These are phyloP conservation scores for Boletus hoseneyae DNA, from an alignment of 1,284 basidiomycete genomes.

Conservation along the genomic window DNA sequence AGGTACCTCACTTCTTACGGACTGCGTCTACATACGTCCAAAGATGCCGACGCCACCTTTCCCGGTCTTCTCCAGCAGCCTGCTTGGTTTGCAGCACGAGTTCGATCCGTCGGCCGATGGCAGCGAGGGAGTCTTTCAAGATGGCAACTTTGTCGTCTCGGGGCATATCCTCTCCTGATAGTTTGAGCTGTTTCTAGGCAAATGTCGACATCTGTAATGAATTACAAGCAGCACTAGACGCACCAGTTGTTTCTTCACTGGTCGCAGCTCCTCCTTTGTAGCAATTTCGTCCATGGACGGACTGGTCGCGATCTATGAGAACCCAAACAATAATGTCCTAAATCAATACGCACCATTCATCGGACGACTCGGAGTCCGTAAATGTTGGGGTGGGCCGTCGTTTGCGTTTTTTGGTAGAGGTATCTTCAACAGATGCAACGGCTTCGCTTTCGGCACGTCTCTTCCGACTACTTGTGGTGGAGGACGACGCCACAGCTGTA, in stretches of 20 bases:
- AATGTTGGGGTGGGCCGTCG: slow-evolving; percentile 87
- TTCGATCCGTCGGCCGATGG: slow-evolving; percentile 93
- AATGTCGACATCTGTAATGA: slow-evolving; percentile 8
- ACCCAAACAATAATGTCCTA: neutral
- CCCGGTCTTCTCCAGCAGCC: slow-evolving; percentile 72
- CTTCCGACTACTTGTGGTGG: slow-evolving; percentile 57
- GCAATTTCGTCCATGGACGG: slow-evolving; percentile 95
- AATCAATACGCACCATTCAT: slow-evolving; percentile 69
- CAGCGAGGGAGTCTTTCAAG: slow-evolving; percentile 92
- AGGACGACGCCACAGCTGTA: slow-evolving; percentile 60
- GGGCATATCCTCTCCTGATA: slow-evolving; percentile 88
- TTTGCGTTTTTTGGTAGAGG: slow-evolving; percentile 69
- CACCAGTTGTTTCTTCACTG: slow-evolving; percentile 95
- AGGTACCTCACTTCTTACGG: slow-evolving; percentile 5
- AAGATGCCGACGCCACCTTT: slow-evolving; percentile 89
- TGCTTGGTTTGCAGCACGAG: slow-evolving; percentile 75
- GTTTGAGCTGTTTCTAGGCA: slow-evolving; percentile 87
- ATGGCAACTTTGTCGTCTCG: slow-evolving; percentile 94
- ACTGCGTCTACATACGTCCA: slow-evolving; percentile 75
- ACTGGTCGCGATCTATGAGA: slow-evolving; percentile 38
- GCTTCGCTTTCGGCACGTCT: slow-evolving; percentile 80
- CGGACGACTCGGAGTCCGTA: slow-evolving; percentile 84
- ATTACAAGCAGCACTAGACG: slow-evolving; percentile 28
- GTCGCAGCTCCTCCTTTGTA: slow-evolving; percentile 94
- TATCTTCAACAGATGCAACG: slow-evolving; percentile 73